Conservation (phyloP, 352 stramenopile species). For the Phytophthora uliginosa region DNA sequence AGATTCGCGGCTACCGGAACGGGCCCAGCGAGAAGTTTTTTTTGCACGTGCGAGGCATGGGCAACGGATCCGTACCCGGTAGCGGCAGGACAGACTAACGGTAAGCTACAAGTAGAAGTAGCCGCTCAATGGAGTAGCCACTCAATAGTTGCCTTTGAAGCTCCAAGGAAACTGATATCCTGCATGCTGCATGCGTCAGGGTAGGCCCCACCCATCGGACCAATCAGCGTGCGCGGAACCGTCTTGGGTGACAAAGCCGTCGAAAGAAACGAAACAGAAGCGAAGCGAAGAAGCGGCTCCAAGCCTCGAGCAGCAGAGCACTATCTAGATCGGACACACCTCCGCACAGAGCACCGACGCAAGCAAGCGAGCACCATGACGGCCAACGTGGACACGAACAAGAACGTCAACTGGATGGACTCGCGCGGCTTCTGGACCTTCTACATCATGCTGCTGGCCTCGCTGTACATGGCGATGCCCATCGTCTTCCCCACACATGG, state of each 20-base stretch:
- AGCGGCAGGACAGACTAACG: not conserved
- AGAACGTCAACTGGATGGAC: slow-evolving; percentile 94
- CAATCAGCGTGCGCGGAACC: slow-evolving; percentile 27
- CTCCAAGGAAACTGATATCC: slow-evolving; percentile 5
- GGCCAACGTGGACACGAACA: slow-evolving; percentile 81
- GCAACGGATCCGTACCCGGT: slow-evolving; percentile 1
- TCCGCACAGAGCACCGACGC: not conserved
- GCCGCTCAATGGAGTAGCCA: too few relatives aligned
- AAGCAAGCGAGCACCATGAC: slow-evolving; percentile 35
- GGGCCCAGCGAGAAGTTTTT: slow-evolving; percentile 1
- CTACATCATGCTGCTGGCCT: slow-evolving; percentile 83
- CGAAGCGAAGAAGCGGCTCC: slow-evolving; percentile 25
- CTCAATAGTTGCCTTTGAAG: slow-evolving; percentile 7
- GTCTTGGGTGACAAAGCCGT: slow-evolving; percentile 21
- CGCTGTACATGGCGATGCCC: slow-evolving; percentile 86
- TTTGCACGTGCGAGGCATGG: not conserved
- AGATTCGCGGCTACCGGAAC: slow-evolving; percentile 8
- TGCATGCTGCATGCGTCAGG: slow-evolving; percentile 1
- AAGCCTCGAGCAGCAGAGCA: not conserved
- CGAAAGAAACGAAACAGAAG: slow-evolving; percentile 40
- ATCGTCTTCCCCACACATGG: slow-evolving; percentile 71
- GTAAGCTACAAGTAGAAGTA: too few relatives aligned
- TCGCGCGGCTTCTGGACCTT: slow-evolving; percentile 90
- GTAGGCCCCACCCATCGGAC: slow-evolving; percentile 15
- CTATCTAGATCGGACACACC: not conserved